Percentiles rank a stretch among this genome's conserved stretches.
These are phyloP conservation scores for Emericellopsis atlantica DNA, from an alignment of 2,329 filamentous ascomycete genomes.

Conservation along the genomic window DNA sequence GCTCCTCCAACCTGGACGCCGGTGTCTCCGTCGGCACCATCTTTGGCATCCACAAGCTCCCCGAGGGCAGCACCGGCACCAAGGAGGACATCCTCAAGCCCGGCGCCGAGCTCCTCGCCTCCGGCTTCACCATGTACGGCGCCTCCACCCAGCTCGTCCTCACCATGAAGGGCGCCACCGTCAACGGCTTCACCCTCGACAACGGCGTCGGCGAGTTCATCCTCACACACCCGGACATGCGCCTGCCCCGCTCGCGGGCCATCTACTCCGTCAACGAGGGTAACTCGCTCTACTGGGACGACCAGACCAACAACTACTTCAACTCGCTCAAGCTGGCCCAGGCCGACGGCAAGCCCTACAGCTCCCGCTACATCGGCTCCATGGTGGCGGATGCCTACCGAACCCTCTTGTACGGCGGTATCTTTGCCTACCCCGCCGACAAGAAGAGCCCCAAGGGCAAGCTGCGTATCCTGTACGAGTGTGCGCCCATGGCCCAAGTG, in stretches of 20 bases:
- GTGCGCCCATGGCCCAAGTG: conserved; percentile 96
- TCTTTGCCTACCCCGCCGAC: conserved; percentile 95
- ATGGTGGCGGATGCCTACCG: conserved; percentile 99
- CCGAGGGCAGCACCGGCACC: conserved; percentile 59
- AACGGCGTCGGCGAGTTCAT: conserved; percentile 97
- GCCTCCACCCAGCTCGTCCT: conserved; percentile 93
- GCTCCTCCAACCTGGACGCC: conserved; percentile 92
- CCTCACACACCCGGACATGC: conserved; percentile 91
- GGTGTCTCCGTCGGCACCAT: conserved; percentile 97
- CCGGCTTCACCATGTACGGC: conserved; percentile 99
- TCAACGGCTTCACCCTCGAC: conserved; percentile 98
- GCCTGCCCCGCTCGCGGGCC: conserved; percentile 61
- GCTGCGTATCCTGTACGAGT: conserved; percentile 93
- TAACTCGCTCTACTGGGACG: conserved; percentile 93
- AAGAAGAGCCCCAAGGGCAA: conserved; percentile 99
- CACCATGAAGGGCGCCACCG: conserved; percentile 82
- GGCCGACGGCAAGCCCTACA: conserved; percentile 75
- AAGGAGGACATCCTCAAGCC: conserved; percentile 82
- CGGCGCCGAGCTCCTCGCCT: conserved; percentile 81
- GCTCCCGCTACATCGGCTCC: conserved; percentile 85
- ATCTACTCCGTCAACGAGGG: conserved; percentile 99
- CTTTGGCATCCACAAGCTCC: conserved; percentile 85
- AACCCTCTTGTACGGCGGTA: conserved; percentile 86
- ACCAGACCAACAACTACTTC: conserved; percentile 78
- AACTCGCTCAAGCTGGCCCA: conserved; percentile 74